Base-by-base conservation (phyloP, 768 basidiomycete species). In the Pulveroboletus ravenelii region DNA sequence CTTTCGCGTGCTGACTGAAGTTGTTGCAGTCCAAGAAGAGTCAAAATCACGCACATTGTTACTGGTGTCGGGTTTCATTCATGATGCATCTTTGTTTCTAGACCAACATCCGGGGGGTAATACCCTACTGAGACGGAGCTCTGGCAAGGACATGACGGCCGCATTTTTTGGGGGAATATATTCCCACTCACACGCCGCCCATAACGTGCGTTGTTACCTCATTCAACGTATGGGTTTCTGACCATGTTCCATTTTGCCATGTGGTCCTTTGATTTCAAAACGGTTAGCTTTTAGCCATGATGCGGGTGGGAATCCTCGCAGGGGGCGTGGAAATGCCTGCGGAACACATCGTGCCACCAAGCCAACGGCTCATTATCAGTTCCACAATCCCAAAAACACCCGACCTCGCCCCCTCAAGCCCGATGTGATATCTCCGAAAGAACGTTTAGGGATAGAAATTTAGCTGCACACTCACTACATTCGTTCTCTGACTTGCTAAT, bases 81-180 rank as follows among this genome's bases (percentile, higher is more conserved):
- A 93, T 65, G 92, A 95, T 56, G 79, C 84, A 17, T 78, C 86
- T 4, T 66, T 75, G 10, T 93, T 93, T 64, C 54, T 83, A 31
- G 82, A 85, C 48, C 75, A 81, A 47, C 89, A 92, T 70, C 93
- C 93, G 0, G 93, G 93, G 20, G 93, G 93, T 14, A 72, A 72
- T 36, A 62, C 71, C 35, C 61, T 87, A 45, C 69, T 96, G 59
- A 66, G 71, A 47, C 70, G 68, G 25, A 81, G 74, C 53, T 75
- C 83, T 14, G 92, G 91, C n/a, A 85, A 82, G 61, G 91, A 94
- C 55, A 83, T 87, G 64, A 92, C 91, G 0, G 77, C 85, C 1
- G 78, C 87, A 2, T 94, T 94, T 73, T 89, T 85, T 63, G 93
- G 93, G 5, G 91, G 91, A 20, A 73, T 86, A 2, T 89, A 91